A percentile compares a stretch with the other conserved stretches of the same genome.
Evolutionary conservation across 805 yeast species (phyloP).

Genomic region (Candida schatavii): DNA sequence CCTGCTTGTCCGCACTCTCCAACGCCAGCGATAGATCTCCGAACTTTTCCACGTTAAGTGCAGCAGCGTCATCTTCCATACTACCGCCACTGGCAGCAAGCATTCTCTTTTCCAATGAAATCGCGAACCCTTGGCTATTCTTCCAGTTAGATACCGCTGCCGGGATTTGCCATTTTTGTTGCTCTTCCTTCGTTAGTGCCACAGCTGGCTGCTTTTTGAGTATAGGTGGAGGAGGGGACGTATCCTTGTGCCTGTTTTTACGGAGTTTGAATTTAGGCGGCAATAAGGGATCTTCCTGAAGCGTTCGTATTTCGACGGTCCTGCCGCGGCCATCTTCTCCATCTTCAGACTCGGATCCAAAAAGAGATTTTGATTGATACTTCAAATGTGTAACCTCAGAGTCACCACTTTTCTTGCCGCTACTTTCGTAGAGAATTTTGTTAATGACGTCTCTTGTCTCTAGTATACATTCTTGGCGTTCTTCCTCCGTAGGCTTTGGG

Average conservation of each 20-base stretch:
- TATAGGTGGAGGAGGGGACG: conserved; percentile 63
- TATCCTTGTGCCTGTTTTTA: conserved; percentile 63
- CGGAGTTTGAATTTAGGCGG: conserved; percentile 76
- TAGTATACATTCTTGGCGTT: conserved; percentile 44
- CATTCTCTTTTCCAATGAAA: conserved; percentile 74
- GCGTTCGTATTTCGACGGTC: conserved; percentile 63
- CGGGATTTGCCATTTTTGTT: conserved; percentile 82
- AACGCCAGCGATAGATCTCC: conserved; percentile 68
- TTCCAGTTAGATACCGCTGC: conserved; percentile 94
- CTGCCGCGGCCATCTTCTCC: conserved; percentile 25
- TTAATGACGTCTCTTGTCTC: conserved; percentile 59
- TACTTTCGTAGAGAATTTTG: conserved; percentile 43
- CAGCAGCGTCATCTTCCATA: conserved; percentile 29
- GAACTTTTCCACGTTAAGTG: conserved; percentile 54
- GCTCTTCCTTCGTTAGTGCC: conserved; percentile 66
- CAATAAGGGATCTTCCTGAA: conserved; percentile 77
- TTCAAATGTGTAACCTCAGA: conserved; percentile 23
- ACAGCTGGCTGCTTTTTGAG: conserved; percentile 47
- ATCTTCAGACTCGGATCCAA: conserved; percentile 11
- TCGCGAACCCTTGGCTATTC: conserved; percentile 85
- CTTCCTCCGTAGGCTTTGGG: conserved; percentile 42
- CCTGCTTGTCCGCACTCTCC: conserved; percentile 43
- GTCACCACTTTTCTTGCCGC: conserved; percentile 33
- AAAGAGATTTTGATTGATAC: conserved; percentile 9
- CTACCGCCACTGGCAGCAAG: conserved; percentile 44